Percentiles rank a stretch among this genome's conserved stretches.
phyloP scores from a whole-genome alignment of 1,284 basidiomycete species.

The Leccinum solheimii region DNA sequence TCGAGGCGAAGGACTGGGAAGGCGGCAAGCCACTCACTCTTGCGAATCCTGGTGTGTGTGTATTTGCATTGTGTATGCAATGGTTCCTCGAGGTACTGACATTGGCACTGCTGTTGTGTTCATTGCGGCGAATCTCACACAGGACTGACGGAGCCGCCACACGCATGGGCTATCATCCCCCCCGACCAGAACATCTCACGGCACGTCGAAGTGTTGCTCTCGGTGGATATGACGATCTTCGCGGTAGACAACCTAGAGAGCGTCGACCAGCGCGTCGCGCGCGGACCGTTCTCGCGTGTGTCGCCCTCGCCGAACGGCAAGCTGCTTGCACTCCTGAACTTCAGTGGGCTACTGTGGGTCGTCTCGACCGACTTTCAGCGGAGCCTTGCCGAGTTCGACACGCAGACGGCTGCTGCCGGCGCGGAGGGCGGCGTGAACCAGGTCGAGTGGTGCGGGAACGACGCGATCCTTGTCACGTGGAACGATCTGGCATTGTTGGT shows the following conservation, averaged over 20 bases:
- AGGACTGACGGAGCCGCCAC: constrained; percentile 77
- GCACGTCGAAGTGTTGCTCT: constrained; percentile 84
- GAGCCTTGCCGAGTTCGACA: constrained; percentile 85
- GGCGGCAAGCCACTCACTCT: constrained; percentile 69
- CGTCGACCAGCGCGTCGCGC: constrained; percentile 84
- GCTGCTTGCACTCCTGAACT: constrained; percentile 83
- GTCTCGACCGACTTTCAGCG: constrained; percentile 92
- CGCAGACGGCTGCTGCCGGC: constrained; percentile 50
- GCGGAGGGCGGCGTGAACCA: constrained; percentile 60
- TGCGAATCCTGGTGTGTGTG: constrained; percentile 57
- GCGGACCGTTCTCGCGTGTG: constrained; percentile 87
- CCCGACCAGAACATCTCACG: constrained; percentile 84
- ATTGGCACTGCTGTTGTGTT: background rate
- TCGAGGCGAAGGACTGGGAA: constrained; percentile 86
- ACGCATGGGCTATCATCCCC: constrained; percentile 83
- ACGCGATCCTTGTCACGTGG: constrained; percentile 90
- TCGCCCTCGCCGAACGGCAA: constrained; percentile 93
- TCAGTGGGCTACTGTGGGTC: constrained; percentile 79
- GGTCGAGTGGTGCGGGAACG: constrained; percentile 96
- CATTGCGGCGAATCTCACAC: constrained; percentile 1
- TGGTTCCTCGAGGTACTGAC: constrained; percentile 6
- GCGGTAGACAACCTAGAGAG: constrained; percentile 85
- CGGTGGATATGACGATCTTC: constrained; percentile 75
- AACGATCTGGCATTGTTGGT: constrained; percentile 79
- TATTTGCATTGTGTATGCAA: constrained; percentile 4